phyloP scores from a whole-genome alignment of 2,329 filamentous ascomycete genomes.

The Corinectria fuckeliana region DNA sequence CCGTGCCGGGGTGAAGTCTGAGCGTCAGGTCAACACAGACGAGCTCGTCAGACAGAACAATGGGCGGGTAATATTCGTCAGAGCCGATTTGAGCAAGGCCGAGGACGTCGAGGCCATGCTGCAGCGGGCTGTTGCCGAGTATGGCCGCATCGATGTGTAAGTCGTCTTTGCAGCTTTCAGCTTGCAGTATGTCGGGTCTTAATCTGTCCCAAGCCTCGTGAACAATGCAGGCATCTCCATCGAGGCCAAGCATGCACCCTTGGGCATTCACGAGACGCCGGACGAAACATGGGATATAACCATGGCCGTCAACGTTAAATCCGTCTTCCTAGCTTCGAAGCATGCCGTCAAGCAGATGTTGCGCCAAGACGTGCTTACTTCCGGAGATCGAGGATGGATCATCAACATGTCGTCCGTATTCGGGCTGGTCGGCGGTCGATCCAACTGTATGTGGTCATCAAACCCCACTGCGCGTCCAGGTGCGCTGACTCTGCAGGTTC shows the following conservation, averaged over 20 bases:
- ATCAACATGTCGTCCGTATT: conserved; percentile 55
- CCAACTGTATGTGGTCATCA: conserved; percentile 29
- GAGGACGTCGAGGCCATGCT: conserved; percentile 48
- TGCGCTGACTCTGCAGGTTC: conserved; percentile 30
- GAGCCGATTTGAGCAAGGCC: conserved; percentile 50
- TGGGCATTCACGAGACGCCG: conserved; percentile 52
- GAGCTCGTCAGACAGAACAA: conserved; percentile 45
- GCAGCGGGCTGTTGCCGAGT: conserved; percentile 23
- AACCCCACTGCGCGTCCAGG: conserved; percentile 13
- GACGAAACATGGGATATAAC: conserved; percentile 54
- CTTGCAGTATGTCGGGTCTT: too few relatives aligned
- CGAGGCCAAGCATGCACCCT: conserved; percentile 40
- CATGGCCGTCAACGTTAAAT: conserved; percentile 47
- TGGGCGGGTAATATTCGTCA: conserved; percentile 49
- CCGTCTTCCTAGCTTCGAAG: conserved; percentile 51
- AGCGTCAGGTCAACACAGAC: conserved; percentile 38
- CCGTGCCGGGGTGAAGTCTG: conserved; percentile 33
- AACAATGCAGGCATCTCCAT: conserved; percentile 53
- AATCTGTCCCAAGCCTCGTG: conserved; percentile 40
- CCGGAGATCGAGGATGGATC: conserved; percentile 55
- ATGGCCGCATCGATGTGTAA: conserved; percentile 34
- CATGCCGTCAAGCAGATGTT: conserved; percentile 57
- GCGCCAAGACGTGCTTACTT: conserved; percentile 47
- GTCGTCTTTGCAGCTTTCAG: conserved; percentile 35
- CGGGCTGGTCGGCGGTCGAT: conserved; percentile 44